Percentiles rank a stretch among this genome's conserved stretches.
Evolutionary conservation across 345 rosid genomes (phyloP).

Genomic region (Nasturtium officinale): DNA sequence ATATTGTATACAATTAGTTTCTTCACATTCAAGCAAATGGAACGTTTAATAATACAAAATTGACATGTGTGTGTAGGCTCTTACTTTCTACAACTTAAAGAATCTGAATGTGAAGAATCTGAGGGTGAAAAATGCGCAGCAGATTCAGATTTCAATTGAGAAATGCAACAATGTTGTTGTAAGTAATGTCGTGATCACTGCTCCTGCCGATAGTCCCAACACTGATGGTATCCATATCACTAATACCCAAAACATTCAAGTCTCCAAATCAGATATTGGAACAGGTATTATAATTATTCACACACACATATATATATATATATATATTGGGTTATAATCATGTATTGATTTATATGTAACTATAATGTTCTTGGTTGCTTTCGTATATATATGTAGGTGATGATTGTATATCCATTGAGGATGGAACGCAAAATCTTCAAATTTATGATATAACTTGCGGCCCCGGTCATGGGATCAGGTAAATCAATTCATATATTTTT

Average conservation of each 20-base stretch:
- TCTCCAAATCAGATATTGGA: slow-evolving; percentile 52
- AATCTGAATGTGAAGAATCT: slow-evolving; percentile 55
- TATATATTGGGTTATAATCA: no score
- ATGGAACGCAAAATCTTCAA: slow-evolving; percentile 41
- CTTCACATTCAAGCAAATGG: slow-evolving; percentile 49
- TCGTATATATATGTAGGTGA: slow-evolving; percentile 74
- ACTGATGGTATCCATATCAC: slow-evolving; percentile 92
- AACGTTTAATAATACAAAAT: slow-evolving; percentile 45
- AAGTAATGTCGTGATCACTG: slow-evolving; percentile 49
- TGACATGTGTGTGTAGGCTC: slow-evolving; percentile 62
- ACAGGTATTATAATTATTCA: slow-evolving; percentile 77
- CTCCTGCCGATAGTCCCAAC: slow-evolving; percentile 76
- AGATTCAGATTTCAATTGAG: slow-evolving; percentile 68
- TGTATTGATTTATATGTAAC: slow-evolving; percentile 46
- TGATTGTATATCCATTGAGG: slow-evolving; percentile 74
- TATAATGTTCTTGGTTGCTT: slow-evolving; percentile 44
- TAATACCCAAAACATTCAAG: slow-evolving; percentile 56
- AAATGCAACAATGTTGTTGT: slow-evolving; percentile 52
- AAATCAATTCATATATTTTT: background rate
- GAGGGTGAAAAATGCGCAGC: slow-evolving; percentile 67
- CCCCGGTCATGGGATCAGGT: slow-evolving; percentile 46
- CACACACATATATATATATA: no score
- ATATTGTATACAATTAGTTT: slow-evolving; percentile 35
- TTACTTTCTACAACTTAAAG: slow-evolving; percentile 61
- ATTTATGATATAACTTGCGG: slow-evolving; percentile 40